Base-by-base conservation (phyloP, 1,139 yeast genomes). In the Saccharomyces uvarum region DNA sequence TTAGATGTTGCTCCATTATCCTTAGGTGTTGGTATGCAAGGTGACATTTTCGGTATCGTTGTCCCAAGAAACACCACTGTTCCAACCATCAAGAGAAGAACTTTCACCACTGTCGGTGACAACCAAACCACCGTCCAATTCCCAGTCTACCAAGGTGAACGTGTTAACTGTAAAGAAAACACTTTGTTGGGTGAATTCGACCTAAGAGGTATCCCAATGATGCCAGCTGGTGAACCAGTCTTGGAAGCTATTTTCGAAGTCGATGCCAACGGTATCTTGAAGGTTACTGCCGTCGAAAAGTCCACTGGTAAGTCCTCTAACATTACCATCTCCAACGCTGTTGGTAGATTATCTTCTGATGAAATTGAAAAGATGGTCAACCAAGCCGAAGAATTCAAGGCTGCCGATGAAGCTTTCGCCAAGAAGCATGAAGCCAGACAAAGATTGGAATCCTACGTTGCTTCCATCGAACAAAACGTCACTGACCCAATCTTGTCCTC, bases 81-180 rank as follows among this genome's bases (percentile, higher is more conserved):
- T 68, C 99, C 99, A 79, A 93, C 98, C 77, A 88, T 91, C 80
- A 93, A 93, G 90, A 88, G 97, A 82, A 88, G 97, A 84, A 93
- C 98, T 72, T 93, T 93, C 95, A 91, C 99, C 79, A 93, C 99
- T 73, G 97, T 88, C 74, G 97, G 88, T 74, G 99, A 93, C 86
- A 93, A 89, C 86, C 99, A 93, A 82, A 91, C 98, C 76, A 89
- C 97, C 70, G 99, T 93, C 70, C 96, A 89, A 78, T 91, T 93
- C 97, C 99, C 97, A 78, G 98, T 93, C 64, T 93, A 91, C 91
- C 98, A 93, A 81, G 99, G 99, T 86, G 99, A 93, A 83, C 96
- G 99, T 84, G 97, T 90, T 75, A 93, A 91, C 96, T 91, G 98
- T 84, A 76, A 89, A 69, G 98, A 93, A 82, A 93, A 93, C 95